Evolutionary conservation across 768 basidiomycete species (phyloP), one percentile per base, ranked within the genome.

Genomic region (Guyanaporus albipodus): DNA sequence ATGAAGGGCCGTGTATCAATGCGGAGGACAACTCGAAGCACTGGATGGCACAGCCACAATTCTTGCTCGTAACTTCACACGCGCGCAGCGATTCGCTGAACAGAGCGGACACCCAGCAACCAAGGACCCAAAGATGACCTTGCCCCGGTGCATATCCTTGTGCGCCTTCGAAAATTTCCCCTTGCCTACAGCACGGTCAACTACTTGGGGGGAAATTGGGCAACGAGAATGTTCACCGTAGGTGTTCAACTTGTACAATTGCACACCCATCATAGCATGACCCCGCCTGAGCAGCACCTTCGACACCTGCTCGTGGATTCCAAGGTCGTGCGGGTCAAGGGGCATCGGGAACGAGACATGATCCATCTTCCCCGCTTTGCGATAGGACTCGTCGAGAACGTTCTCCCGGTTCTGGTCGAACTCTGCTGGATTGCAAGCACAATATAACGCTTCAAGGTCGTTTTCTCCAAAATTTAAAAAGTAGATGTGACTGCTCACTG

Each of bases 101-200:
- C n/a, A n/a, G n/a, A n/a, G n/a, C n/a, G n/a, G n/a, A n/a, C n/a
- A n/a, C n/a, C n/a, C n/a, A 27, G 79, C 52, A 1, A 79, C 71
- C 8, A 82, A 67, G 2, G 78, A 78, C 1, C 74, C 78, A 29
- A 81, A 73, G 71, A 79, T 78, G 22, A 55, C 53, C 8, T 65
- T 17, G 1, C 46, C 29, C 0, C 61, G 8, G 61, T 74, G 75
- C 0, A 77, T 77, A 19, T 54, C 52, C 14, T 50, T 39, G 34
- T 54, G 48, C 1, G 43, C 39, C 32, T 50, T 54, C 45, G 44
- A 50, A 14, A 46, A 55, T 18, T 47, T 45, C 0, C 44, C 52
- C 26, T 32, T 8, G 10, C 47, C 53, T 54, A 5, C 1, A 11
- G 21, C 8, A 36, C 8, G 1, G 31, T 32, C n/a, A 6, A 32